phyloP scores from a whole-genome alignment of 2,329 filamentous ascomycete species.

The Lecanicillium sp. region DNA sequence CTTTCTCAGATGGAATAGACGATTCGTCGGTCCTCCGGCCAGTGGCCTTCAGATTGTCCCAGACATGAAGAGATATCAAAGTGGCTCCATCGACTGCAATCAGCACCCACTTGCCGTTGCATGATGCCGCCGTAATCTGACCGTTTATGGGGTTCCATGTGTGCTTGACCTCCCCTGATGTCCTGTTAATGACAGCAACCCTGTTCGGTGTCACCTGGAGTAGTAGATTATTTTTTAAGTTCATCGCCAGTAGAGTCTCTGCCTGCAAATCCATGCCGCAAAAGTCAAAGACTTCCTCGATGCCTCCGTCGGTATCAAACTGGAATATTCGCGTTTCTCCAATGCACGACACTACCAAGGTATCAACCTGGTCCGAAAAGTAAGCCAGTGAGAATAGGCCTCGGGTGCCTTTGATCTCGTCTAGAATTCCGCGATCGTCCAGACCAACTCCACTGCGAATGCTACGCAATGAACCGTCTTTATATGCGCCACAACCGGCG shows the following conservation, averaged over 20 bases:
- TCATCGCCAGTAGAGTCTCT: constrained; percentile 64
- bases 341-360: constrained; percentile 71
- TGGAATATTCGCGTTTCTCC: constrained; percentile 76
- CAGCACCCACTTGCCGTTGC: constrained; percentile 61
- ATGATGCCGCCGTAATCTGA: constrained; percentile 70
- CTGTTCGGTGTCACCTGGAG: constrained; percentile 68
- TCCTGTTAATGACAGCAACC: constrained; percentile 55
- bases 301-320: constrained; percentile 66
- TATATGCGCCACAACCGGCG: constrained; percentile 83
- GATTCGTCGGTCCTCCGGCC: constrained; percentile 51
- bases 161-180: constrained; percentile 44
- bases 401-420: constrained; percentile 66
- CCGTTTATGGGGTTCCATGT: constrained; percentile 50
- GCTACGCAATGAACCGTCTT: constrained; percentile 80
- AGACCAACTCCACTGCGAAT: constrained; percentile 90
- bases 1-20: constrained; percentile 21
- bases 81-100: constrained; percentile 70
- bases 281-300: constrained; percentile 80
- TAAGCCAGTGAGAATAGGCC: constrained; percentile 60
- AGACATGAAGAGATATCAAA: constrained; percentile 61
- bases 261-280: constrained; percentile 61
- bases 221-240: constrained; percentile 54
- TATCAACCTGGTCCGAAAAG: constrained; percentile 50
- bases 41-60: constrained; percentile 46
- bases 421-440: constrained; percentile 76